Conservation (phyloP, 169 alveolate species). For the Babesia sp. region DNA sequence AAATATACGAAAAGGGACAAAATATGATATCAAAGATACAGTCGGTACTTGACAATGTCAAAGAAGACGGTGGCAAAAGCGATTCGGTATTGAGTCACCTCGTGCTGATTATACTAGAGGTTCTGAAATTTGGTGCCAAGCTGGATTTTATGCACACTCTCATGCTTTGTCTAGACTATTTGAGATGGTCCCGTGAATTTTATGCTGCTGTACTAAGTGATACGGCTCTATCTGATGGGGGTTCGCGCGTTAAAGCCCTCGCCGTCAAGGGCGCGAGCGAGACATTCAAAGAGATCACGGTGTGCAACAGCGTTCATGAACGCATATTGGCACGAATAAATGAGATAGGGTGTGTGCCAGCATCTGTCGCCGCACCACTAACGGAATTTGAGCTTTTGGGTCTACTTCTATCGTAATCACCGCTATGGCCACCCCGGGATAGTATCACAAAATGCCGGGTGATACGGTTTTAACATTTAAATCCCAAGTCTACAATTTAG, state of each 20-base stretch:
- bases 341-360: background rate
- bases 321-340: background rate
- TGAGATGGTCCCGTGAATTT: conserved; percentile 33
- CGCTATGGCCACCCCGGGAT: background rate
- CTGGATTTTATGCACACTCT: conserved; percentile 22
- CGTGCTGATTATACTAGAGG: conserved; percentile 40
- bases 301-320: background rate
- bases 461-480: conserved; percentile 6
- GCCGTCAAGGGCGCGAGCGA: conserved; percentile 7
- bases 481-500: conserved; percentile 46
- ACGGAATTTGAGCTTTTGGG: conserved; percentile 37
- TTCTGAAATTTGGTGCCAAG: conserved; percentile 54
- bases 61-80: conserved; percentile 37
- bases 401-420: background rate
- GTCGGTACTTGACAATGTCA: conserved; percentile 4
- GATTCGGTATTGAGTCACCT: conserved; percentile 35
- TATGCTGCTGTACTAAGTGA: background rate
- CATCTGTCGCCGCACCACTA: background rate
- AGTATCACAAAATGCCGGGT: conserved; percentile 1
- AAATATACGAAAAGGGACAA: conserved; percentile 41
- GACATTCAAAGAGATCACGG: background rate
- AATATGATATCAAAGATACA: conserved; percentile 16
- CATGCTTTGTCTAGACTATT: conserved; percentile 11
- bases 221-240: conserved; percentile 2
- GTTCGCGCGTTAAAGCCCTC: conserved; percentile 4